These are phyloP conservation scores for Thalassiosira pacifica DNA, from an alignment of 352 stramenopile species.

Conservation along the genomic window DNA sequence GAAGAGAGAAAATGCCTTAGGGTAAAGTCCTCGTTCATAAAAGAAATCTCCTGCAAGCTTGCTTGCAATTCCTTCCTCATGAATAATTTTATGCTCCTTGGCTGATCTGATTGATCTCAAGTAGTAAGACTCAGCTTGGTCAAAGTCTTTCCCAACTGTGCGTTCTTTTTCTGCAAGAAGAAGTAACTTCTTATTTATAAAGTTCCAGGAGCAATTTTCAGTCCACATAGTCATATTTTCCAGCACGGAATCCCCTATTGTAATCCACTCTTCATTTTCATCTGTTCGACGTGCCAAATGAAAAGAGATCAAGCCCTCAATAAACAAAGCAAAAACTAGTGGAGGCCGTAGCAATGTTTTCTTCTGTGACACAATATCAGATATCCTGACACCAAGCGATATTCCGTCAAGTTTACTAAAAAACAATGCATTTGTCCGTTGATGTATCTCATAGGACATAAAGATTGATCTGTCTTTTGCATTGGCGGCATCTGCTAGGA, in stretches of 20 bases:
- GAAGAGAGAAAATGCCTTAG: constrained; percentile 6
- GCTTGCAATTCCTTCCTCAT: constrained; percentile 1
- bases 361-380: not conserved
- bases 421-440: not conserved
- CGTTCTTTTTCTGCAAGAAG: not conserved
- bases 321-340: not conserved
- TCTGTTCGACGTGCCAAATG: not conserved
- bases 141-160: not conserved
- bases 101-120: not conserved
- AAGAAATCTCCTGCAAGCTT: not conserved
- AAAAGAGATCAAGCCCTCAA: constrained; percentile 4
- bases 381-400: not conserved
- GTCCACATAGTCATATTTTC: not conserved
- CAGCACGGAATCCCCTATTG: not conserved
- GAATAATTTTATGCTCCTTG: not conserved
- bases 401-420: not conserved
- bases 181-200: not conserved
- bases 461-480: not conserved
- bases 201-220: not conserved
- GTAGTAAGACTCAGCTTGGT: not conserved
- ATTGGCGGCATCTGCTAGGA: not conserved
- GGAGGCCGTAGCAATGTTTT: not conserved
- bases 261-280: not conserved
- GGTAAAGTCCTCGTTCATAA: not conserved
- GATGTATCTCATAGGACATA: not conserved